These are phyloP conservation scores for Thermochaetoides thermophila DNA, from an alignment of 495 filamentous ascomycete genomes.

Conservation along the genomic window DNA sequence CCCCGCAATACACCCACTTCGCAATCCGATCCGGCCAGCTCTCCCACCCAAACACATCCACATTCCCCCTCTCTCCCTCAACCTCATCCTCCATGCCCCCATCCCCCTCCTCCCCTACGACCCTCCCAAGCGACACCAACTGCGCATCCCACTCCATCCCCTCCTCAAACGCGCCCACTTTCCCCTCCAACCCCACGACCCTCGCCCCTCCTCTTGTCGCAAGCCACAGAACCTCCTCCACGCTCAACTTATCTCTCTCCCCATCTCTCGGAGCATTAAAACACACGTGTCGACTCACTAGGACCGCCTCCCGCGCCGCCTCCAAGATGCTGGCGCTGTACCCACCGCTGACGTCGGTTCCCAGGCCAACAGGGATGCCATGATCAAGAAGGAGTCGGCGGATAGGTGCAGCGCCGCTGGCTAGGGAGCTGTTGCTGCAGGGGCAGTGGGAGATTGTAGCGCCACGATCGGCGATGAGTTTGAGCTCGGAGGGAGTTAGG, in stretches of 20 bases:
- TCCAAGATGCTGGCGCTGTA: constrained; percentile 67
- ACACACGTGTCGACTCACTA: constrained; percentile 55
- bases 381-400: constrained; percentile 54
- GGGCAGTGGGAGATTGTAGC: constrained; percentile 76
- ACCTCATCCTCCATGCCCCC: constrained; percentile 12
- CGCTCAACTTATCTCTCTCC: constrained; percentile 39
- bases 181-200: constrained; percentile 53
- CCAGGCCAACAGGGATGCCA: constrained; percentile 67
- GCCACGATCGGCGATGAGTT: constrained; percentile 41
- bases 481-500: constrained; percentile 46
- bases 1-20: constrained; percentile 83
- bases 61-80: constrained; percentile 28
- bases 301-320: constrained; percentile 58
- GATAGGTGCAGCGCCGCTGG: constrained; percentile 58
- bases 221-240: constrained; percentile 81
- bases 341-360: constrained; percentile 81
- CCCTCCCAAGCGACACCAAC: constrained; percentile 48
- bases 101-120: constrained; percentile 24
- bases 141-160: constrained; percentile 90
- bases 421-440: constrained; percentile 64
- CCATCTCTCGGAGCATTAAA: constrained; percentile 19
- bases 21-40: constrained; percentile 58
- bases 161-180: constrained; percentile 61
- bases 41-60: constrained; percentile 83
- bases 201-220: constrained; percentile 69